Evolutionary conservation across 192 early-diverging fungal species (phyloP).

Genomic region (Geosiphon pyriformis): DNA sequence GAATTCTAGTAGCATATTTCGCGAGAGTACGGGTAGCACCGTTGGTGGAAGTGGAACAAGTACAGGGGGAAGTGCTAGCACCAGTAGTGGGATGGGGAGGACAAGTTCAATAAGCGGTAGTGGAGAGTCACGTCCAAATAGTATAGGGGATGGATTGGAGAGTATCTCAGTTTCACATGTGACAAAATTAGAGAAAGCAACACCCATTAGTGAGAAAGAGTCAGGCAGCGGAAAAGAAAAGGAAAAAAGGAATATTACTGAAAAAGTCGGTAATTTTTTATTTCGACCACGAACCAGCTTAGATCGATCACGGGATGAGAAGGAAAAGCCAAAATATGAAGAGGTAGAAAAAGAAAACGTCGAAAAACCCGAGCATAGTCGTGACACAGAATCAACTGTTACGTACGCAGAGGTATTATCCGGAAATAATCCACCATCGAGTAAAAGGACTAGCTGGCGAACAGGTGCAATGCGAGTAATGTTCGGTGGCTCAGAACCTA

Average conservation of each 20-base stretch:
- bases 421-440: neutral
- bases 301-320: constrained; percentile 18
- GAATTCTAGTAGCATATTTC: constrained; percentile 5
- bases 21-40: constrained; percentile 16
- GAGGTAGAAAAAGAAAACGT: constrained; percentile 7
- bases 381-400: neutral
- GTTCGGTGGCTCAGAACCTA: constrained; percentile 12
- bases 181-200: constrained; percentile 14
- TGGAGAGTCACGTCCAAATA: constrained; percentile 35
- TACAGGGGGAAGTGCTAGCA: constrained; percentile 27
- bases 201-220: constrained; percentile 6
- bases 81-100: constrained; percentile 24
- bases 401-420: neutral
- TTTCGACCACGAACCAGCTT: constrained; percentile 21
- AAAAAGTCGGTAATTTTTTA: constrained; percentile 17
- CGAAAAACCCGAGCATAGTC: neutral
- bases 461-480: constrained; percentile 6
- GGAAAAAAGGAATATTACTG: constrained; percentile 24
- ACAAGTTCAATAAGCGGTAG: constrained; percentile 25
- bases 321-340: constrained; percentile 7
- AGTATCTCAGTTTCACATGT: neutral
- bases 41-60: constrained; percentile 27
- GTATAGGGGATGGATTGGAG: constrained; percentile 34
- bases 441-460: constrained; percentile 22
- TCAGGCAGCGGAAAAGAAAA: constrained; percentile 12